Conservation (phyloP, 805 yeast species). For the Candida rishiriensis region DNA sequence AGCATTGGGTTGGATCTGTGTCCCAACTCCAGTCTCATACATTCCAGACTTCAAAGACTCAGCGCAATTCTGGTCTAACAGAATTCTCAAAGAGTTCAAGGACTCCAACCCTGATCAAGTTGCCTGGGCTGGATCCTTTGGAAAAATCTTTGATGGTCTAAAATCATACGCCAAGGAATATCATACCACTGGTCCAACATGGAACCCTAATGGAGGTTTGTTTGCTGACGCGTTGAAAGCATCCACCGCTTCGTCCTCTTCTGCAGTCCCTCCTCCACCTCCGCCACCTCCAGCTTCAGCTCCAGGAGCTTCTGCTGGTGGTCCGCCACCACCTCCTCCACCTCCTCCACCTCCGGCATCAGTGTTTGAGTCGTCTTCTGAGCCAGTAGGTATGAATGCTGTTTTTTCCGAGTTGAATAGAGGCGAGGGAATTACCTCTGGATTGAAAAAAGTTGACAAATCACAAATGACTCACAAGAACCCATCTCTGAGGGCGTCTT, state of each 20-base stretch:
- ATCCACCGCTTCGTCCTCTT: conserved; percentile 10
- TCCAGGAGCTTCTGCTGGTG: conserved; percentile 33
- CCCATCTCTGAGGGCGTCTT: conserved; percentile 66
- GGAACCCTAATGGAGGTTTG: conserved; percentile 62
- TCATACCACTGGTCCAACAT: conserved; percentile 81
- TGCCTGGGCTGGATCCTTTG: conserved; percentile 75
- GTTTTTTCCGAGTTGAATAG: conserved; percentile 87
- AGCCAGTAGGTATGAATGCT: conserved; percentile 64
- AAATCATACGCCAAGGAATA: conserved; percentile 68
- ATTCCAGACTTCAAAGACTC: conserved; percentile 85
- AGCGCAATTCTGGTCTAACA: conserved; percentile 90
- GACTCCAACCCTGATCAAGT: conserved; percentile 64
- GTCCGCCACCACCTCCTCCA: conserved; percentile 84
- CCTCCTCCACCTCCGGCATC: conserved; percentile 84
- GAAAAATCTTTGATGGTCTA: conserved; percentile 63
- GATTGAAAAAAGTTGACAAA: conserved; percentile 87
- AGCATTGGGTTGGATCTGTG: conserved; percentile 85
- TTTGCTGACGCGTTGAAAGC: conserved; percentile 45
- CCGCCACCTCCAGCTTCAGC: conserved; percentile 34
- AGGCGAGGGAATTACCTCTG: conserved; percentile 81
- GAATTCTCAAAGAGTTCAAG: conserved; percentile 79
- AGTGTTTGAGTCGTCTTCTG: conserved; percentile 43
- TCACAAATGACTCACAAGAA: conserved; percentile 93
- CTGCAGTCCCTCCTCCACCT: conserved; percentile 21
- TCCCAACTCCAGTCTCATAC: conserved; percentile 67